A percentile compares a stretch with the other conserved stretches of the same genome.
Conservation (phyloP, 108 stramenopile genomes). For the Asterionellopsis glacialis region DNA sequence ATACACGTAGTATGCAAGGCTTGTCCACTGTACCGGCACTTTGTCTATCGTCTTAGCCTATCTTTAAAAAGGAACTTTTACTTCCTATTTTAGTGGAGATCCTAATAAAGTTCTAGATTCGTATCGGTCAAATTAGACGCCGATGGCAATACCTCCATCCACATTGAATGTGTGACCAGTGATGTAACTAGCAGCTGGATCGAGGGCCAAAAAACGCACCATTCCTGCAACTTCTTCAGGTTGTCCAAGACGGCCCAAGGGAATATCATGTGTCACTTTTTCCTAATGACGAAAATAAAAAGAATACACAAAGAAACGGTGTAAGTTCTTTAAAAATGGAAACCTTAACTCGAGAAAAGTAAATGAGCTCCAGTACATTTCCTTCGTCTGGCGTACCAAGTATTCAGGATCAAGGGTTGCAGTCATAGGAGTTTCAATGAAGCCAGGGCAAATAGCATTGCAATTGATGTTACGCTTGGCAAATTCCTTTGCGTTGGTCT, state of each 20-base stretch:
- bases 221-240: constrained; percentile 63
- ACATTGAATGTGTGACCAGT: constrained; percentile 73
- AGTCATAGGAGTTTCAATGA: constrained; percentile 76
- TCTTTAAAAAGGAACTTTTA: too few species aligned
- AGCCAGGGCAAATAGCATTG: constrained; percentile 74
- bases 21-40: too few species aligned
- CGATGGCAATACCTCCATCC: constrained; percentile 96
- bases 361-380: too few species aligned
- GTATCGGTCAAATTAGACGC: constrained; percentile 29
- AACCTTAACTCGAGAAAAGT: too few species aligned
- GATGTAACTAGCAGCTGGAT: not conserved
- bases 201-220: constrained; percentile 38
- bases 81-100: too few species aligned
- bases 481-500: constrained; percentile 71
- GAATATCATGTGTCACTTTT: constrained; percentile 19
- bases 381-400: constrained; percentile 25
- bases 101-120: not conserved
- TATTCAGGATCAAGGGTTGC: constrained; percentile 44
- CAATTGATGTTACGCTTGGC: constrained; percentile 47
- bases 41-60: too few species aligned
- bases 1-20: too few species aligned
- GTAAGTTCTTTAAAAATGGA: too few species aligned
- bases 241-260: constrained; percentile 49
- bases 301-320: too few species aligned
- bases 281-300: too few species aligned